Evolutionary conservation across 2,329 filamentous ascomycete genomes (phyloP), one percentile per base, ranked within the genome.

Genomic region (Chrysosporium queenslandicum): DNA sequence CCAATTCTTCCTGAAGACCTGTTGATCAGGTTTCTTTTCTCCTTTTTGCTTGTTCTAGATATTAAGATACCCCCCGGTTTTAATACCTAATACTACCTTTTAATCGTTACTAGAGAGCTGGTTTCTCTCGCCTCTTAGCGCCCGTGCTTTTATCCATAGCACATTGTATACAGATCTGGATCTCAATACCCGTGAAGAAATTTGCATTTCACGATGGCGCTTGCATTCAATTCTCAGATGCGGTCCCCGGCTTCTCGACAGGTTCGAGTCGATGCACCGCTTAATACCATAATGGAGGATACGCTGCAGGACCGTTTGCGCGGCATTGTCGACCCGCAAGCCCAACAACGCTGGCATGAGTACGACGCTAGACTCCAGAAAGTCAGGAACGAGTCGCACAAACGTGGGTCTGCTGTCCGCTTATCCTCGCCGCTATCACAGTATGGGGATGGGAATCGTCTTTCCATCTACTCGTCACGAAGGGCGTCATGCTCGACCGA

Each of bases 231-330:
- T 41, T 52, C 41, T 40, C 41, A 34, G n/a, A 41, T 23, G 20
- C 43, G 42, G 12, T 34, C 50, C 16, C 42, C 30, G 27, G 23
- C 16, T n/a, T 9, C 43, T 46, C 42, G 41, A 18, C 50, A 42
- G 50, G 50, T 16, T 46, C 41, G 50, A 46, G 42, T 8, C 12
- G 41, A 46, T 21, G 32, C 23, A 20, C n/a, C 32, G 14, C 77
- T 83, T 77, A 82, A 83, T 77, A 81, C 79, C 57, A 77, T 82
- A 74, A 76, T 81, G 54, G 78, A 83, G 70, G 77, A 82, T 62
- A 70, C 72, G 25, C 63, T 61, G 45, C 63, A 66, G 50, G 64
- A n/a, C 16, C 30, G n/a, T n/a, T n/a, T n/a, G n/a, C n/a, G n/a
- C n/a, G n/a, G n/a, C n/a, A n/a, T n/a, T n/a, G n/a, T n/a, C n/a